These are phyloP conservation scores for Chernovozyma sophiae-reginae DNA, from an alignment of 1,139 yeast genomes.

Conservation along the genomic window DNA sequence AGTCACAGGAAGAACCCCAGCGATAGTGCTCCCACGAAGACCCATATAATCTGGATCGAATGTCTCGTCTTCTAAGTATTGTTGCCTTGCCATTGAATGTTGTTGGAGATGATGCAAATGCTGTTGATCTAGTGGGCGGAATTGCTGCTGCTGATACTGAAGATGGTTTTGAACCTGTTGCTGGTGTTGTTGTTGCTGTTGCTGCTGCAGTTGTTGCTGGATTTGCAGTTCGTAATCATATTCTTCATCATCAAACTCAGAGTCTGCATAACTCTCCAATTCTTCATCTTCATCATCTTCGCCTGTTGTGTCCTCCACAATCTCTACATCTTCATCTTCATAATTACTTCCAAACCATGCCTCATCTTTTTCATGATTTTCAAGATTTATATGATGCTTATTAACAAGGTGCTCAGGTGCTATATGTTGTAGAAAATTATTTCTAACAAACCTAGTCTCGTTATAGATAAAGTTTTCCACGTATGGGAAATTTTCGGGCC, in stretches of 20 bases:
- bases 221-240: slow-evolving; percentile 14
- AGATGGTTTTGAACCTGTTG: slow-evolving; percentile 6
- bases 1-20: not conserved
- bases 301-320: slow-evolving; percentile 9
- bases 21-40: not conserved
- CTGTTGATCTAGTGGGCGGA: slow-evolving; percentile 1
- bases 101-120: slow-evolving; percentile 17
- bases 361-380: slow-evolving; percentile 17
- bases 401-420: slow-evolving; percentile 22
- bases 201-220: slow-evolving; percentile 3
- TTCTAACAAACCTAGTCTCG: slow-evolving; percentile 42
- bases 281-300: slow-evolving; percentile 12
- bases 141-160: slow-evolving; percentile 10
- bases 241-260: slow-evolving; percentile 16
- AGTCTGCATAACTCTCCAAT: slow-evolving; percentile 10
- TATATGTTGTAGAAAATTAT: slow-evolving; percentile 38
- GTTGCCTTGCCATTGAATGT: slow-evolving; percentile 7
- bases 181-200: slow-evolving; percentile 2
- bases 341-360: slow-evolving; percentile 21
- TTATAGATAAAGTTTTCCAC: slow-evolving; percentile 36
- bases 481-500: slow-evolving; percentile 20
- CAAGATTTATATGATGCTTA: slow-evolving; percentile 9
- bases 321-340: slow-evolving; percentile 12
- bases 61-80: not conserved
- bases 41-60: slow-evolving; percentile 1